Evolutionary conservation across 2,329 filamentous ascomycete genomes (phyloP), one percentile per base, ranked within the genome.

Genomic region (Periconia digitata): DNA sequence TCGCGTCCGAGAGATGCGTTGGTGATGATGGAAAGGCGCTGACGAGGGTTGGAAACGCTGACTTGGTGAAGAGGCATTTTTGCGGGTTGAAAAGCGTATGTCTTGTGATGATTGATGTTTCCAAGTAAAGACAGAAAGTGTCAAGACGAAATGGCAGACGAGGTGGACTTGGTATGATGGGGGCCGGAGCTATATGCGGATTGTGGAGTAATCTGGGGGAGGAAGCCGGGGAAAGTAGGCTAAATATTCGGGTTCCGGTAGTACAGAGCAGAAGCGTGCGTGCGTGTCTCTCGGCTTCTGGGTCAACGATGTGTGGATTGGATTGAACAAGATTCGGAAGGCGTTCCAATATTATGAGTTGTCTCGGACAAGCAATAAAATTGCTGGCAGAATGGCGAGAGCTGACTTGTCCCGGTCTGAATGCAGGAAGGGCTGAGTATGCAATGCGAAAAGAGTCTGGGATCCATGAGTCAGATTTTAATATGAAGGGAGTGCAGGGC

Each of bases 11-110:
- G 70, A 1, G 67, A 68, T 18, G 67, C 63, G 62, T 72, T 69
- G 46, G 69, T 72, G 55, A 71, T 60, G 66, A 74, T 67, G 43
- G 70, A 71, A 52, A 74, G 71, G 61, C 69, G 70, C 53, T 71
- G 66, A 56, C 71, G 71, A 40, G 70, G 70, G 59, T 64, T 66
- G 56, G 58, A 56, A 21, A 55, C 40, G 49, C 54, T 50, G 20
- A 54, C 39, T 37, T 55, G 53, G 44, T 63, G 43, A 35, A 62
- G 47, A 54, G 67, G 63, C 67, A 67, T 71, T 39, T 40, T 66
- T 48, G 34, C 32, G 22, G 29, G n/a, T 32, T 10, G n/a, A 13
- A 15, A 32, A 13, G 27, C n/a, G 27, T 32, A 29, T 24, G 38
- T 49, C 1, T 18, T 40, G 34, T 40, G 40, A n/a, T 7, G 2